Evolutionary conservation across 163 green algal genomes (phyloP), one percentile per base, ranked within the genome.

Genomic region (Smithsoniella earleae): DNA sequence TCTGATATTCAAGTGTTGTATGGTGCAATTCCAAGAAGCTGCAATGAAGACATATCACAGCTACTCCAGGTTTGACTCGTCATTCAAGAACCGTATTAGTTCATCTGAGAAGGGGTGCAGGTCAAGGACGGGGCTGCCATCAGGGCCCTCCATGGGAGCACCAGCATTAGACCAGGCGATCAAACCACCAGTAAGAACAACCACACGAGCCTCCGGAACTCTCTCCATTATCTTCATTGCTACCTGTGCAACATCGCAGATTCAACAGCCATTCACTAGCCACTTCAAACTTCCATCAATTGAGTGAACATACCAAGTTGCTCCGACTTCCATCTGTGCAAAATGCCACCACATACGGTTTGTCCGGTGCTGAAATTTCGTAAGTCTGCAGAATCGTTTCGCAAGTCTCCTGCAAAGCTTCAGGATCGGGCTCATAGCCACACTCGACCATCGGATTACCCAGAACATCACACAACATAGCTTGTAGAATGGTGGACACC

Each of bases 181-280:
- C 49, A 64, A 27, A 6, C 49, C 49, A 0, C 49, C 49, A 6
- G 13, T 18, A 6, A 64, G 31, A 27, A 36, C 33, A 6, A 64
- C 49, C 6, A 64, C 49, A 6, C 13, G 6, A 0, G 49, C 49
- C 6, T 64, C 49, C 6, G 49, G 49, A 0, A 64, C 25, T 27
- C 8, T 6, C 49, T 64, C 49, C 49, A 64, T 64, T 27, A 64
- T 25, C 49, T 64, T 64, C 49, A 64, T 25, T 8, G 49, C 49
- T 27, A 64, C 49, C 49, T 64, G 49, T 27, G 33, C 49, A 18
- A 16, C 43, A 18, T n/a, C n/a, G n/a, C n/a, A n/a, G n/a, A n/a
- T n/a, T n/a, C n/a, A n/a, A n/a, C n/a, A n/a, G n/a, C n/a, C n/a
- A n/a, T n/a, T n/a, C n/a, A n/a, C n/a, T n/a, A n/a, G n/a, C n/a